Conservation (phyloP, 1,284 basidiomycete genomes). For the Malassezia sympodialis region DNA sequence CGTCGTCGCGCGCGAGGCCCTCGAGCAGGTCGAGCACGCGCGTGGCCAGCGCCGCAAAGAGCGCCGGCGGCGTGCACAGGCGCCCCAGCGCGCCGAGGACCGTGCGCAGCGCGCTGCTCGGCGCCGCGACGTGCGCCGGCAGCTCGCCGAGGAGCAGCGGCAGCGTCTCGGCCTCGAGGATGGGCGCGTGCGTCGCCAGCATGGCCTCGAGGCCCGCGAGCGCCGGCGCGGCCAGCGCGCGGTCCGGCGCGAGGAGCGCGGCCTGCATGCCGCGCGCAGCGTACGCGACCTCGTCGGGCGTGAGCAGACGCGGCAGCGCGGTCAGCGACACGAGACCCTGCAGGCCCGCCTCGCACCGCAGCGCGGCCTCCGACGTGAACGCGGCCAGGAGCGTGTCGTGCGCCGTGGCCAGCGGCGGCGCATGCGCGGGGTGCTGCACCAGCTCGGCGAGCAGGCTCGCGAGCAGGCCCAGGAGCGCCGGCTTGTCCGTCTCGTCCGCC, state of each 20-base stretch:
- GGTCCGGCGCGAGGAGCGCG: constrained; percentile 28
- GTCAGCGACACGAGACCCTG: constrained; percentile 22
- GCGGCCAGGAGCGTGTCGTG: constrained; percentile 27
- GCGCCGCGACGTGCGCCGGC: constrained; percentile 51
- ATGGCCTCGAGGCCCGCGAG: constrained; percentile 22
- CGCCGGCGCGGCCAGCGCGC: constrained; percentile 17
- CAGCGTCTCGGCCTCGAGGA: constrained; percentile 53
- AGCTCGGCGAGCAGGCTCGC: not conserved
- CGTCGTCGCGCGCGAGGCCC: constrained; percentile 54
- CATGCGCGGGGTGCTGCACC: not conserved
- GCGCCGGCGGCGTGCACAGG: constrained; percentile 63
- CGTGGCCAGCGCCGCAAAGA: constrained; percentile 76
- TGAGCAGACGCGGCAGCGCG: constrained; percentile 52
- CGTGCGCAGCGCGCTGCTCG: constrained; percentile 59
- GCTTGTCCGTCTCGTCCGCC: constrained; percentile 58
- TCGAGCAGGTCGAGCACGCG: constrained; percentile 71
- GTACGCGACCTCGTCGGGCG: constrained; percentile 65
- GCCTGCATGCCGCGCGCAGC: constrained; percentile 65
- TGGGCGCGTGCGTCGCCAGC: constrained; percentile 19
- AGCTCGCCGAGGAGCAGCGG: constrained; percentile 67
- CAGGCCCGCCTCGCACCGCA: constrained; percentile 25
- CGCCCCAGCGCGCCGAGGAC: constrained; percentile 63
- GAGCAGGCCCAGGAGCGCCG: not conserved
- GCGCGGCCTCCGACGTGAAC: constrained; percentile 23
- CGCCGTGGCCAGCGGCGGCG: constrained; percentile 30